Base-by-base conservation (phyloP, 1,284 basidiomycete genomes). In the Irpex sp. region DNA sequence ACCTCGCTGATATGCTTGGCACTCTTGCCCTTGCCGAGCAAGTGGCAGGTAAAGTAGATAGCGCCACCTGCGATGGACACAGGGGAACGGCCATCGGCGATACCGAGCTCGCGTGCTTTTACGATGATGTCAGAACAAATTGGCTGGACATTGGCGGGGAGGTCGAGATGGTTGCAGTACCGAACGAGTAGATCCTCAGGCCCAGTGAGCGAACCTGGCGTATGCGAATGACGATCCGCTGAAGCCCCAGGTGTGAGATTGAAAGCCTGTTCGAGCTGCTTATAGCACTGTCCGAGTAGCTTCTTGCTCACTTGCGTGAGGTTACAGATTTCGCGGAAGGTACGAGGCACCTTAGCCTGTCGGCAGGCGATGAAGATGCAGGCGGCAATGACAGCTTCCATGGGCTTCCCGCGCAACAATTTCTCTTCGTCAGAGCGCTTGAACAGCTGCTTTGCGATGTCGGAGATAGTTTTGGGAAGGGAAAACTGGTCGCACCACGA, bases 341-440 rank as follows among this genome's bases (percentile, higher is more conserved):
- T 96, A 65, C 97, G 85, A 0, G 93, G 93, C 9, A 97, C 95
- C 67, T 94, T 90, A 14, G 91, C 93, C 74, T 96, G 93, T 62
- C 96, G 86, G 75, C 96, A 98, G 0, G 96, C 97, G 67, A 98
- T 96, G 73, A 98, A 98, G 73, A 99, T 97, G 77, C 95, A 98
- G 1, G 96, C 96, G 9, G 96, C 96, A 67, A 98, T 95, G 71
- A 97, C 89, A 0, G 95, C 94, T 62, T 96, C 92, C 66, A 92
- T 82, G 12, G 91, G 91, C 74, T 98, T 98, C 45, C 95, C 96
- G 47, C 92, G 90, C 12, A 97, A 80, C 10, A 97, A 82, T 72
- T 94, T 94, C 73, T 97, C 94, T 75, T 98, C 95, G 73, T 98
- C 94, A 23, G 93, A 93, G 56, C 96, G 91, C 75, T 96, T 95